phyloP scores from a whole-genome alignment of 2,329 filamentous ascomycete genomes.

The Amesomyces nigricolor region DNA sequence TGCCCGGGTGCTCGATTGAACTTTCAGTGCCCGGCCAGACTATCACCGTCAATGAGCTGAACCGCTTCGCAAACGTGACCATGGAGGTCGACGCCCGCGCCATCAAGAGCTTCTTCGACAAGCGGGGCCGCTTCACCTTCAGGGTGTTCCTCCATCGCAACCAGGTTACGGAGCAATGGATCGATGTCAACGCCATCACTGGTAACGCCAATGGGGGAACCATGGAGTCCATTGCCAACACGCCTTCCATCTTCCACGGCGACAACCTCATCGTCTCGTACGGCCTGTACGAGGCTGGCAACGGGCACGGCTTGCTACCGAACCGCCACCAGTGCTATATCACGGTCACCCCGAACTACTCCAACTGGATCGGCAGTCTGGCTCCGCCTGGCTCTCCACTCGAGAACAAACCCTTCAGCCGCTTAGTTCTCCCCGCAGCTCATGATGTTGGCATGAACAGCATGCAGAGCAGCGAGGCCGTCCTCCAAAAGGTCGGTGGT shows the following conservation, averaged over 20 bases:
- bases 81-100: constrained; percentile 42
- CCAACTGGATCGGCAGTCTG: constrained; percentile 39
- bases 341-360: constrained; percentile 39
- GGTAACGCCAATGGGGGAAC: constrained; percentile 39
- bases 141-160: constrained; percentile 36
- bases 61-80: constrained; percentile 35
- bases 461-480: constrained; percentile 37
- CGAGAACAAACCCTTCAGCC: constrained; percentile 37
- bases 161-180: constrained; percentile 39
- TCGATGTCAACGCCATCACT: constrained; percentile 42
- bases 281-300: constrained; percentile 45
- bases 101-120: constrained; percentile 38
- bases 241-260: constrained; percentile 28
- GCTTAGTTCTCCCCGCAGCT: constrained; percentile 40
- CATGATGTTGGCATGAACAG: constrained; percentile 50
- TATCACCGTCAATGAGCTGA: constrained; percentile 31
- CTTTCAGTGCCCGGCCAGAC: constrained; percentile 39
- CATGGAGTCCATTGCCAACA: constrained; percentile 32
- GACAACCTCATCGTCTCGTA: constrained; percentile 35
- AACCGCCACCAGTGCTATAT: constrained; percentile 41
- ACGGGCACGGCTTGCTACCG: constrained; percentile 34
- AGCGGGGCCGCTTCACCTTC: constrained; percentile 41
- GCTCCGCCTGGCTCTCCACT: constrained; percentile 36
- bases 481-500: constrained; percentile 35
- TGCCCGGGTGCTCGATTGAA: constrained; percentile 38